Conservation (phyloP, 805 yeast genomes). For the Saccharomycopsis babjevae region DNA sequence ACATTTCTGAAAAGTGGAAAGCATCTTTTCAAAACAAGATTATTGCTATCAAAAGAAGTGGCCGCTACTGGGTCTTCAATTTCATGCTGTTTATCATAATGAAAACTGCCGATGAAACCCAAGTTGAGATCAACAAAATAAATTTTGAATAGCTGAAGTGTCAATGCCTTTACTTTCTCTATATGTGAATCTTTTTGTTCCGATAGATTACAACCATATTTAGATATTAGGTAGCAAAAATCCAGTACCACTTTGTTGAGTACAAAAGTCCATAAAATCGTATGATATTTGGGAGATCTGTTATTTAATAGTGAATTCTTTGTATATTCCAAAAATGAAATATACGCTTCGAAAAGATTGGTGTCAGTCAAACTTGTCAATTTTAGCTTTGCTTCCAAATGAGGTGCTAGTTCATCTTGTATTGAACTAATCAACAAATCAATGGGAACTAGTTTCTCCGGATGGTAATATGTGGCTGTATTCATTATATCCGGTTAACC, state of each 20-base stretch:
- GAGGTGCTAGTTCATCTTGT: conserved; percentile 1
- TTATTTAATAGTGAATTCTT: not conserved
- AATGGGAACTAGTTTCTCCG: conserved; percentile 2
- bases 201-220: not conserved
- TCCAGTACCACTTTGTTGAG: conserved; percentile 7
- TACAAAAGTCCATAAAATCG: conserved; percentile 9
- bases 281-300: conserved; percentile 1
- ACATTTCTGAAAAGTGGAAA: not conserved
- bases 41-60: not conserved
- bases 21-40: not conserved
- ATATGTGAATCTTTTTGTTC: not conserved
- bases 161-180: not conserved
- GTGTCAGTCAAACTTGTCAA: too few relatives aligned
- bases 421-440: conserved; percentile 3
- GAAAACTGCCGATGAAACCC: not conserved
- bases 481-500: not conserved
- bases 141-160: not conserved
- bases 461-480: not conserved
- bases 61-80: not conserved
- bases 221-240: not conserved
- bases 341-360: not conserved
- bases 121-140: conserved; percentile 1
- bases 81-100: not conserved
- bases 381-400: not conserved
- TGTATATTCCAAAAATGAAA: not conserved